Percentiles rank a stretch among this genome's conserved stretches.
These are phyloP conservation scores for Lactifluus echinatus DNA, from an alignment of 768 basidiomycete species.

Conservation along the genomic window DNA sequence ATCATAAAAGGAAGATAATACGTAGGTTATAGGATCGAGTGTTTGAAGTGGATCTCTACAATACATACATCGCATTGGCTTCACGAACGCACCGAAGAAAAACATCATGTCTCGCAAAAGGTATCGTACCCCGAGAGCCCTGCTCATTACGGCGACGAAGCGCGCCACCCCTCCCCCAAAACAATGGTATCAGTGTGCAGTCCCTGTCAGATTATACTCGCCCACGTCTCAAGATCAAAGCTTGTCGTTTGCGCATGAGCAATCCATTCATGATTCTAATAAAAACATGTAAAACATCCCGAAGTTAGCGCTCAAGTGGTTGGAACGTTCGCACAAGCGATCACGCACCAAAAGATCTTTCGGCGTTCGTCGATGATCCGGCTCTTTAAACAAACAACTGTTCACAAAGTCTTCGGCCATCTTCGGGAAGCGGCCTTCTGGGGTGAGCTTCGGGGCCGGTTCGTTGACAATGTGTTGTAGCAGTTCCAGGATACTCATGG, in stretches of 20 bases:
- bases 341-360: constrained; percentile 73
- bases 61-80: constrained; percentile 10
- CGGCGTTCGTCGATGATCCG: constrained; percentile 71
- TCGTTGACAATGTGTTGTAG: constrained; percentile 98
- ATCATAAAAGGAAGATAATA: neutral
- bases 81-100: constrained; percentile 1
- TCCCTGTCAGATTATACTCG: constrained; percentile 51
- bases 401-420: constrained; percentile 83
- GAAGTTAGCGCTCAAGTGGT: neutral
- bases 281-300: constrained; percentile 1
- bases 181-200: neutral
- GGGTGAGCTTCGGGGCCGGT: constrained; percentile 81
- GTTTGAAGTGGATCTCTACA: neutral
- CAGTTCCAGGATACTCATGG: constrained; percentile 95
- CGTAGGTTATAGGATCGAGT: neutral
- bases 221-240: constrained; percentile 75
- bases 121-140: constrained; percentile 8
- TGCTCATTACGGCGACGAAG: constrained; percentile 8
- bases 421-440: constrained; percentile 60
- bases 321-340: neutral
- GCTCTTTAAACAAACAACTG: constrained; percentile 86
- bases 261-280: constrained; percentile 70
- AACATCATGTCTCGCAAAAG: neutral
- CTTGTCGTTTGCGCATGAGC: constrained; percentile 47
- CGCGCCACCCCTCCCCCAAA: neutral